Percentiles rank a stretch among this genome's conserved stretches.
phyloP scores from a whole-genome alignment of 2,329 filamentous ascomycete genomes.

The Monilinia vaccinii-corymbosi region DNA sequence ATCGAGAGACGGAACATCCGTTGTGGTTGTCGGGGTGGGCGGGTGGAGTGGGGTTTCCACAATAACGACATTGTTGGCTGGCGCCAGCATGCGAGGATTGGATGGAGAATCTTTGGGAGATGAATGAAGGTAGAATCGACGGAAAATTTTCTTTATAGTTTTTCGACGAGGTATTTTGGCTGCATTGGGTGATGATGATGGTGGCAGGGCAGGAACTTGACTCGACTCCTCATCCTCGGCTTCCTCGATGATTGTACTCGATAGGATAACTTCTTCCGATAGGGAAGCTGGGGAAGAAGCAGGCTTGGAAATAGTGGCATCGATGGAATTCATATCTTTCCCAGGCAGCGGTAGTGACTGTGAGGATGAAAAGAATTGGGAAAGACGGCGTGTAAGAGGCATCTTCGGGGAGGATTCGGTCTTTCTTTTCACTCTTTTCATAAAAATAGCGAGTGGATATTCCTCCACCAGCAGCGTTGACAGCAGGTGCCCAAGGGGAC shows the following conservation, averaged over 20 bases:
- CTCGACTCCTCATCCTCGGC: not conserved
- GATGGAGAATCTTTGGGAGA: not conserved
- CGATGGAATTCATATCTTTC: conserved; percentile 8
- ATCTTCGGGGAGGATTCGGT: conserved; percentile 5
- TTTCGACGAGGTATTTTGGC: not conserved
- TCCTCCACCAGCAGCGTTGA: conserved; percentile 1
- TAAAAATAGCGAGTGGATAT: not conserved
- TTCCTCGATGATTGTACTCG: not conserved
- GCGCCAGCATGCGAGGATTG: not conserved
- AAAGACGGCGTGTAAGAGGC: conserved; percentile 7
- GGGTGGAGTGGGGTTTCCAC: not conserved
- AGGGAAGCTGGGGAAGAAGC: not conserved
- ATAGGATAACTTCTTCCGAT: not conserved
- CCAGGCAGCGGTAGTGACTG: not conserved
- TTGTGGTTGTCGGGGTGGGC: not conserved
- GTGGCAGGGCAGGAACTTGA: not conserved
- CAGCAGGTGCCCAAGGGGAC: conserved; percentile 1
- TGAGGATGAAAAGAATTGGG: conserved; percentile 7
- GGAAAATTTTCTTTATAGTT: conserved; percentile 3
- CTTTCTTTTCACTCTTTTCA: conserved; percentile 5
- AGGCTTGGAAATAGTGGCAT: not conserved
- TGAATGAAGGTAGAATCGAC: not conserved
- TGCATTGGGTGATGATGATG: not conserved
- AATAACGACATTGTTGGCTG: not conserved
- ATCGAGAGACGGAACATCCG: not conserved